phyloP scores from a whole-genome alignment of 768 basidiomycete species.

The Tulasnella sp. region DNA sequence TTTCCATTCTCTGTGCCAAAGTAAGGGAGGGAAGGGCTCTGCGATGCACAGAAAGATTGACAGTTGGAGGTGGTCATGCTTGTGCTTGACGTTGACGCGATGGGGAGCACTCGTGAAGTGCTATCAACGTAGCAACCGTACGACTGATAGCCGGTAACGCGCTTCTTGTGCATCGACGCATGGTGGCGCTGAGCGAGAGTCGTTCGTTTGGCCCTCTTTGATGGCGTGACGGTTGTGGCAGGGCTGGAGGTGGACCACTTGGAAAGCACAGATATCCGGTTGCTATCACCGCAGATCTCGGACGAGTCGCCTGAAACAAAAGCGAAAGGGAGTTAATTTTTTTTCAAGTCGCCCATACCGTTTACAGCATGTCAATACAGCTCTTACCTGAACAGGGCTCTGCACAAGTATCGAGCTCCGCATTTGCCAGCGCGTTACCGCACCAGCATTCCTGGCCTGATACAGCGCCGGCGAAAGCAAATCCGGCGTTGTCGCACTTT shows the following conservation, averaged over 20 bases:
- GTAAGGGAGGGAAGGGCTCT: not conserved
- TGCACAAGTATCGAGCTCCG: too few species aligned
- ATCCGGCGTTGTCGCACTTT: constrained; percentile 8
- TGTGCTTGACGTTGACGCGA: not conserved
- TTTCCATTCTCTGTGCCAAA: not conserved
- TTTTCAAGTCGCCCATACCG: too few species aligned
- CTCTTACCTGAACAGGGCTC: too few species aligned
- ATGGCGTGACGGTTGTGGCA: not conserved
- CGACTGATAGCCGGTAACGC: not conserved
- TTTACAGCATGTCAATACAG: too few species aligned
- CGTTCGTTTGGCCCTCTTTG: not conserved
- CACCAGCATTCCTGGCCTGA: constrained; percentile 18
- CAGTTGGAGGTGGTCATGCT: not conserved
- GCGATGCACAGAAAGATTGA: not conserved
- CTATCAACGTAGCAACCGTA: constrained; percentile 10
- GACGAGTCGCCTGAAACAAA: constrained; percentile 6
- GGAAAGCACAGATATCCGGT: not conserved
- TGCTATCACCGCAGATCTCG: constrained; percentile 1
- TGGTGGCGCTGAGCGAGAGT: not conserved
- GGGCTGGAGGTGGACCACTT: not conserved
- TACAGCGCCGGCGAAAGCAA: constrained; percentile 12
- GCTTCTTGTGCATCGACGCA: not conserved
- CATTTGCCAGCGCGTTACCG: not conserved
- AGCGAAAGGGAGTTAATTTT: too few species aligned
- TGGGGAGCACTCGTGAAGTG: not conserved